A percentile compares a stretch with the other conserved stretches of the same genome.
Evolutionary conservation across 2,329 filamentous ascomycete species (phyloP).

Genomic region (Penicillium sp.): DNA sequence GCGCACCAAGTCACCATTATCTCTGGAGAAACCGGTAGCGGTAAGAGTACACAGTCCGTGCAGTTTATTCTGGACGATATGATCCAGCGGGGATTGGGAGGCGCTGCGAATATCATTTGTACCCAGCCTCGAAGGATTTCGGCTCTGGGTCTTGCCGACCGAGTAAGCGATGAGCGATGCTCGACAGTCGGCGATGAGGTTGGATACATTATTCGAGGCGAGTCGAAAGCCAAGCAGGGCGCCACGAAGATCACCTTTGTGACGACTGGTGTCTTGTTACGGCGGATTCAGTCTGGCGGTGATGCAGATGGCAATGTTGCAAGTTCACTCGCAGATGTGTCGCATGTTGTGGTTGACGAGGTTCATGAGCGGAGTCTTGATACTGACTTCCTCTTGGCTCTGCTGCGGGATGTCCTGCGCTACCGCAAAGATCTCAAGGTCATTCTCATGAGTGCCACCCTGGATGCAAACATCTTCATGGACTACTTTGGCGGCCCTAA

Average conservation of each 20-base stretch:
- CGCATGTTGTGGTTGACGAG: conserved; percentile 92
- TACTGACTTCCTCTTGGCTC: conserved; percentile 85
- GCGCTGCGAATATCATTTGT: conserved; percentile 82
- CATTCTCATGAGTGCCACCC: conserved; percentile 91
- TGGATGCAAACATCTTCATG: conserved; percentile 81
- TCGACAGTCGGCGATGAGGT: conserved; percentile 77
- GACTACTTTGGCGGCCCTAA: conserved; percentile 72
- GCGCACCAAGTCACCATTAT: conserved; percentile 89
- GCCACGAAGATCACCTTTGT: conserved; percentile 90
- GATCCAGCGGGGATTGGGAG: conserved; percentile 69
- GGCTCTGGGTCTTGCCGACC: conserved; percentile 85
- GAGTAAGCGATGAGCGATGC: conserved; percentile 89
- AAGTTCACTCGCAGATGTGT: conserved; percentile 79
- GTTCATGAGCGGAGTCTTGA: conserved; percentile 94
- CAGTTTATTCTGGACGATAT: conserved; percentile 94
- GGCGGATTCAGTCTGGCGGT: conserved; percentile 85
- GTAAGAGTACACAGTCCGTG: conserved; percentile 94
- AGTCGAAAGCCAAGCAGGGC: conserved; percentile 66
- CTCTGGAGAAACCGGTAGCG: conserved; percentile 92
- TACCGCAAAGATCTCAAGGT: conserved; percentile 75
- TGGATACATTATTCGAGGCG: conserved; percentile 86
- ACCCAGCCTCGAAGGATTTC: conserved; percentile 94
- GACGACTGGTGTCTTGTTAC: conserved; percentile 86
- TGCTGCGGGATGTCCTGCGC: conserved; percentile 76
- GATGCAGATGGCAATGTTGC: conserved; percentile 74